Base-by-base conservation (phyloP, 169 alveolate genomes). In the Plasmodium knowlesi region DNA sequence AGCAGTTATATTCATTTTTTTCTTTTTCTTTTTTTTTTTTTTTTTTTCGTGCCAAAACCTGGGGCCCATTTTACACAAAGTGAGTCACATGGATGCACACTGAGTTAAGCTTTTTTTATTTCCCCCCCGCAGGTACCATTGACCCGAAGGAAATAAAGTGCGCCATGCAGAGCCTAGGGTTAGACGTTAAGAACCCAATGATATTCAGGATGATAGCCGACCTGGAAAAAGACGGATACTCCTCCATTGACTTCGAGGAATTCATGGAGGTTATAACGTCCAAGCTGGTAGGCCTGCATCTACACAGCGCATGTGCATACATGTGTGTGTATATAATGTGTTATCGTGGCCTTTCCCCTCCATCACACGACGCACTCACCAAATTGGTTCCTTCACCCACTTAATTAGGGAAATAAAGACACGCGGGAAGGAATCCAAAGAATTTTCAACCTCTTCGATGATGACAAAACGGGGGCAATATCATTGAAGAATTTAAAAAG, bases 81-180 rank as follows among this genome's bases (percentile, higher is more conserved):
- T 61, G 25, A 3, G 28, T 16, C 53, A 57, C 39, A 57, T 4
- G 30, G 30, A 25, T 83, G 70, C 67, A 82, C 14, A 39, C 10
- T 46, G 32, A 46, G 8, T 84, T 6, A 46, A 41, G 25, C 6
- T 71, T 85, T 73, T 67, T 83, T 83, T 85, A 78, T 73, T 46
- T 79, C 16, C 43, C 57, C 70, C 16, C 81, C 41, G 88, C 89
- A 93, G 99, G 99, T 19, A 98, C 99, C 22, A 98, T 99, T 73
- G 99, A 99, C 92, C 99, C 99, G 78, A 98, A 98, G 94, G 99
- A 99, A 96, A 98, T 99, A 67, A 98, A 99, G 95, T 99, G 99
- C 37, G 99, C 99, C 14, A 99, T 99, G 99, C 99, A 98, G 96
- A 98, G 99, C 78, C 97, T 99, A n/a, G 99, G 99, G 74, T 98